A percentile compares a stretch with the other conserved stretches of the same genome.
Evolutionary conservation across 306 rosid species (phyloP).

Genomic region (Oemleria cerasiformis): DNA sequence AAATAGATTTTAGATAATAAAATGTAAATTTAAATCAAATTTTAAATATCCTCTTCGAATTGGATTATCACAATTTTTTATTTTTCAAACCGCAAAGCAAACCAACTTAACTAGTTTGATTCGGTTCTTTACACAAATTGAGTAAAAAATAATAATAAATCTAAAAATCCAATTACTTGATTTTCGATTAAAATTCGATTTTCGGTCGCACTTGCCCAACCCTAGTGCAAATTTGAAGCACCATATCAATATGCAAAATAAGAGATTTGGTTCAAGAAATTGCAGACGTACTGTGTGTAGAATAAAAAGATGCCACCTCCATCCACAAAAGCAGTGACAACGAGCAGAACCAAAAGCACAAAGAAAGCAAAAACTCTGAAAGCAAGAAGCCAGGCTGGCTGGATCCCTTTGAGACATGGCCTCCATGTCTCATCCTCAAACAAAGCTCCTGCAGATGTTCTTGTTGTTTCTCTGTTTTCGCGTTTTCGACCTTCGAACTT

Average conservation of each 20-base stretch:
- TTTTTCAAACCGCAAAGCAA: too few relatives aligned
- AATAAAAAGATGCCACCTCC: conserved; percentile 76
- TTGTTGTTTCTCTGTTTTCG: conserved; percentile 34
- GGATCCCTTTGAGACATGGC: conserved; percentile 83
- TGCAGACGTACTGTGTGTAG: conserved; percentile 73
- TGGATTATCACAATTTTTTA: too few relatives aligned
- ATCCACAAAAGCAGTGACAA: conserved; percentile 50
- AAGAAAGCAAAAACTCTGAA: conserved; percentile 74
- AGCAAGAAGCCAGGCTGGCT: conserved; percentile 84
- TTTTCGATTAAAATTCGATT: too few relatives aligned
- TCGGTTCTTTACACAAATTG: too few relatives aligned
- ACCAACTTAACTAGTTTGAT: too few relatives aligned
- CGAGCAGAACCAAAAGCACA: conserved; percentile 73
- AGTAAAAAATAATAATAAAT: too few relatives aligned
- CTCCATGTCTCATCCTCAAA: conserved; percentile 94
- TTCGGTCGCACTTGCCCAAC: too few relatives aligned
- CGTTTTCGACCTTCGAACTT: conserved; percentile 45
- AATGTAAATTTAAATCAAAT: too few relatives aligned
- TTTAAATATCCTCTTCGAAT: too few relatives aligned
- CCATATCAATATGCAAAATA: neutral
- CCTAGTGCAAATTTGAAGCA: too few relatives aligned
- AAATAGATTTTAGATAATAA: too few relatives aligned
- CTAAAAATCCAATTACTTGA: too few relatives aligned
- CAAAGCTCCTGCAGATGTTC: conserved; percentile 39
- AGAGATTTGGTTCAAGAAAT: conserved; percentile 11